Base-by-base conservation (phyloP, 495 filamentous ascomycete genomes). In the Bombardia bombarda region DNA sequence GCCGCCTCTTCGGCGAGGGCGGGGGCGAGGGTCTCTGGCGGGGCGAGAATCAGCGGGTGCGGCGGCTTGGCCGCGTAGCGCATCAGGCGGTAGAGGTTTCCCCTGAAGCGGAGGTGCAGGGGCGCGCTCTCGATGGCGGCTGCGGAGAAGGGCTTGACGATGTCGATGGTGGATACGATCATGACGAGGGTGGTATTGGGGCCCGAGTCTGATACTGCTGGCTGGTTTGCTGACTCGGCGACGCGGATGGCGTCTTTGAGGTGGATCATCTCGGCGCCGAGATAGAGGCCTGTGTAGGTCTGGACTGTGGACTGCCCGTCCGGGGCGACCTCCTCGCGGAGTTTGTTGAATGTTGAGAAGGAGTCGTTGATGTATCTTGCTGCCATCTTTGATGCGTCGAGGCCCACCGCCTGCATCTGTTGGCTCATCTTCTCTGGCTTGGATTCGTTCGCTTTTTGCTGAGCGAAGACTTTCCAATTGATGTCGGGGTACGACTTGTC, bases 301-400 rank as follows among this genome's bases (percentile, higher is more conserved):
- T 38, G 21, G 3, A 56, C 14, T 8, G 32, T 22, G 31, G 45
- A 20, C 19, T 30, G 30, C 13, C 46, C 36, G 46, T 49, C 47
- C 17, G 35, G 8, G 7, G 48, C 52, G 8, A 31, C 21, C 18
- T 20, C 44, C 14, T 58, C 46, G 23, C 33, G 23, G 20, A 58
- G 33, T 10, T 43, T 40, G 45, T 67, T 63, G 45, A 72, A 68
- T 20, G 61, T 51, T 0, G 67, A 70, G 33, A 60, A 70, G 20
- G 51, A 56, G 50, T 69, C 64, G 40, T 72, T 68, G 37, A 69
- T 55, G 16, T 37, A 49, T 20, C 47, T 51, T 0, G 68, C 68
- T 10, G 59, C 67, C 42, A 70, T 45, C 53, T 72, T 72, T 7
- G 67, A 69, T 3, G 67, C 67, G 34, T 72, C 68, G 19, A 72